Evolutionary conservation across 371 early-diverging fungal species (phyloP).

Genomic region (Fennellomyces sp.): DNA sequence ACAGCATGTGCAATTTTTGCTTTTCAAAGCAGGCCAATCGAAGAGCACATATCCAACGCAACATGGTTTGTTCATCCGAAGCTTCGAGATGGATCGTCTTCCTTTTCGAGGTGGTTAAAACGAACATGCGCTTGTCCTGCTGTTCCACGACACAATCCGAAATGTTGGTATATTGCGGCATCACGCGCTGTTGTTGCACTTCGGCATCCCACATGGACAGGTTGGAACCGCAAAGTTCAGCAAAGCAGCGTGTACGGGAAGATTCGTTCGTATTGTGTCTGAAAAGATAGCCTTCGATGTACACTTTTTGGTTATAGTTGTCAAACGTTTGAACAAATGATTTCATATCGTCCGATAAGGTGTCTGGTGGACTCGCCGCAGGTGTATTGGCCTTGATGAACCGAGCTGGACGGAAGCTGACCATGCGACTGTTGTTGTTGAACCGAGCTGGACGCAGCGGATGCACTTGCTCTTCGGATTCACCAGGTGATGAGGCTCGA

Average conservation of each 20-base stretch:
- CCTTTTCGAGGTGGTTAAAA: conserved; percentile 30
- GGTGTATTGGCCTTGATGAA: conserved; percentile 14
- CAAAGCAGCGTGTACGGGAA: conserved; percentile 69
- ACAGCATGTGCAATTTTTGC: conserved; percentile 71
- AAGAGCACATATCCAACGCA: conserved; percentile 65
- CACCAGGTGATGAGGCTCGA: conserved; percentile 18
- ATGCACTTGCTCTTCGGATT: background rate
- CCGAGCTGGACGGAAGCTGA: conserved; percentile 23
- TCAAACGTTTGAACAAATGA: conserved; percentile 52
- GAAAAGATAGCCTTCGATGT: conserved; percentile 68
- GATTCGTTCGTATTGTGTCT: conserved; percentile 58
- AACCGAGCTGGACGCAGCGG: background rate
- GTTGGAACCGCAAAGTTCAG: conserved; percentile 67
- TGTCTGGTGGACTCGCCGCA: background rate
- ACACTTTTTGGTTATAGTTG: conserved; percentile 64
- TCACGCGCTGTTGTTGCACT: conserved; percentile 39
- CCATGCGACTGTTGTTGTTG: conserved; percentile 1
- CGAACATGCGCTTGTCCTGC: conserved; percentile 48
- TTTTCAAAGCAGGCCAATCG: conserved; percentile 79
- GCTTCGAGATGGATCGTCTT: conserved; percentile 59
- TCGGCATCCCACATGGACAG: conserved; percentile 67
- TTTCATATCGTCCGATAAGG: conserved; percentile 11
- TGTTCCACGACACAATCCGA: conserved; percentile 55
- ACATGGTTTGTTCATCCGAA: conserved; percentile 45
- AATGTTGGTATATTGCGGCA: conserved; percentile 70